Evolutionary conservation across 768 basidiomycete species (phyloP).

Genomic region (Phylloporus arenicola): DNA sequence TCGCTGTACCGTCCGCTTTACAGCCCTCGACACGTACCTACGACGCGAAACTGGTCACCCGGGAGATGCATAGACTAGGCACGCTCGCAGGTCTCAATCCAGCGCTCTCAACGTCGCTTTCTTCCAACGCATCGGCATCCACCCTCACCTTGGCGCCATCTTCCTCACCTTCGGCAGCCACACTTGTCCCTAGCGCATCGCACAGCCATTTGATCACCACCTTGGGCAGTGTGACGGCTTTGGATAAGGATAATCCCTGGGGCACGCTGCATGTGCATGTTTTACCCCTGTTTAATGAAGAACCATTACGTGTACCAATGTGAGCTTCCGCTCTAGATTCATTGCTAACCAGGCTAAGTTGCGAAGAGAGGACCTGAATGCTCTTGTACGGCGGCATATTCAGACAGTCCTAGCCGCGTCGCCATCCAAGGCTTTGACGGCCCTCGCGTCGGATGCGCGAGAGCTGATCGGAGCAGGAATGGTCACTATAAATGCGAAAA

Average conservation of each 20-base stretch:
- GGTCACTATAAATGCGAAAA: constrained; percentile 85
- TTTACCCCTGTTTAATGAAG: constrained; percentile 87
- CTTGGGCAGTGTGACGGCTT: constrained; percentile 23
- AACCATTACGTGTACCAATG: constrained; percentile 82
- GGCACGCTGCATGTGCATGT: constrained; percentile 79
- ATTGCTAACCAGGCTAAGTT: constrained; percentile 7
- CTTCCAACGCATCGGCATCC: constrained; percentile 44
- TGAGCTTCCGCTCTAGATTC: constrained; percentile 30
- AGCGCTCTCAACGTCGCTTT: constrained; percentile 31
- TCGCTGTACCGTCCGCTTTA: constrained; percentile 8
- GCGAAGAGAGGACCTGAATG: constrained; percentile 79
- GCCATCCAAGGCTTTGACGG: constrained; percentile 67
- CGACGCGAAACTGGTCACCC: constrained; percentile 72
- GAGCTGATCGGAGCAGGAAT: constrained; percentile 86
- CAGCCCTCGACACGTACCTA: constrained; percentile 66
- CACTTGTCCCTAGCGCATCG: constrained; percentile 31
- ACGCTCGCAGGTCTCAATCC: constrained; percentile 53
- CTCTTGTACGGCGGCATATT: constrained; percentile 75
- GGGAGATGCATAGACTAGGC: constrained; percentile 82
- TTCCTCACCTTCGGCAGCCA: constrained; percentile 32
- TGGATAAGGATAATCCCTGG: constrained; percentile 69
- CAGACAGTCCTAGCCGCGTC: constrained; percentile 64
- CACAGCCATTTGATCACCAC: constrained; percentile 23
- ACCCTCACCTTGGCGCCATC: constrained; percentile 40
- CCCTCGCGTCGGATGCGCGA: constrained; percentile 71